Evolutionary conservation across 805 yeast genomes (phyloP).

Genomic region (Candida tammaniensis): DNA sequence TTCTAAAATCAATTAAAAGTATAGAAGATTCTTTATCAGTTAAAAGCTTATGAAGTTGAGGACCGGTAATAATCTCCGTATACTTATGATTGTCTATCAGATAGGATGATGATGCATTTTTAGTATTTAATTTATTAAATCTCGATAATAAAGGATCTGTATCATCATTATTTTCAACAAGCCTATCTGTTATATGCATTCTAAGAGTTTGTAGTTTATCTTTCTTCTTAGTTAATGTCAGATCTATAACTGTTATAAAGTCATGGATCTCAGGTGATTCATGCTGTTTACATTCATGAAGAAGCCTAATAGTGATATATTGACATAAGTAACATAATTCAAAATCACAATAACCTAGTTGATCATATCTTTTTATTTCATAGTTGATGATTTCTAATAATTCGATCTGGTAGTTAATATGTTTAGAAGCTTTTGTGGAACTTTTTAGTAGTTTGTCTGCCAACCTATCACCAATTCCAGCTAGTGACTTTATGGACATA

Average conservation of each 20-base stretch:
- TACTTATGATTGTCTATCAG: conserved; percentile 11
- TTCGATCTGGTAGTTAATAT: conserved; percentile 26
- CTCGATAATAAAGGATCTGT: conserved; percentile 25
- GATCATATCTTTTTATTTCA: conserved; percentile 26
- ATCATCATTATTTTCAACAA: neutral
- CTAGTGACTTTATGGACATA: conserved; percentile 2
- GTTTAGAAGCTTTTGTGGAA: conserved; percentile 14
- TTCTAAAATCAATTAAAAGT: conserved; percentile 72
- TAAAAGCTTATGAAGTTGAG: conserved; percentile 13
- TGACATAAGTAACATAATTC: conserved; percentile 33
- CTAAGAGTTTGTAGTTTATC: conserved; percentile 1
- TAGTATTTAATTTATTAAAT: conserved; percentile 17
- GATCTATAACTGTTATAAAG: conserved; percentile 15
- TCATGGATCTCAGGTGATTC: conserved; percentile 15
- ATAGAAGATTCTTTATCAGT: conserved; percentile 7
- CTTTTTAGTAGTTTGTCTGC: conserved; percentile 10
- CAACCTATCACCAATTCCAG: conserved; percentile 5
- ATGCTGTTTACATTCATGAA: conserved; percentile 7
- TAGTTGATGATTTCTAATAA: conserved; percentile 34
- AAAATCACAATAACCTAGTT: conserved; percentile 34
- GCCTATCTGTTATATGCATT: neutral
- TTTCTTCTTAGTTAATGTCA: conserved; percentile 16
- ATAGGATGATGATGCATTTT: neutral
- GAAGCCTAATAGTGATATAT: conserved; percentile 10
- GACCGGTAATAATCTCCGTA: conserved; percentile 19